phyloP scores from a whole-genome alignment of 2,329 filamentous ascomycete species.

The Colletotrichum melonis region DNA sequence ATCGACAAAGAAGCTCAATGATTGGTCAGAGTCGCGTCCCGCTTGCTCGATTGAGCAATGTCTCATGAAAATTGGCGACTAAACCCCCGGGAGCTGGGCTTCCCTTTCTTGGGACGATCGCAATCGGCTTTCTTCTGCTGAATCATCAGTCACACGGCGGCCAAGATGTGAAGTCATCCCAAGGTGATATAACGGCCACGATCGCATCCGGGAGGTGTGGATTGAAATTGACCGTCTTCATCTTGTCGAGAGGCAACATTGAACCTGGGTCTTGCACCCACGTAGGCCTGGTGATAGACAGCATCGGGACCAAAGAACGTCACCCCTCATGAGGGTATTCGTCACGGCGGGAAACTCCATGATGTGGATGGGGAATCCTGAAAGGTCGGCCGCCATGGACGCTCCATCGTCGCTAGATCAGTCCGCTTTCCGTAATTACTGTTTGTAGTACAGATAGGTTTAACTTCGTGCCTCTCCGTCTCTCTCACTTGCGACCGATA shows the following conservation, averaged over 20 bases:
- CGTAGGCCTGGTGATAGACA: not conserved
- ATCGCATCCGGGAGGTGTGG: constrained; percentile 20
- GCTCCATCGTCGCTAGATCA: not conserved
- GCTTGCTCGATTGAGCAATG: constrained; percentile 17
- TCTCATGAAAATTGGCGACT: constrained; percentile 17
- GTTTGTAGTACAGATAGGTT: too few relatives aligned
- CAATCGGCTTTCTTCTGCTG: constrained; percentile 5
- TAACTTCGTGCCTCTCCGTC: too few relatives aligned
- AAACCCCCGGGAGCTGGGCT: not conserved
- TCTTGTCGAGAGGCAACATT: not conserved
- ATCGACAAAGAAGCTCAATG: constrained; percentile 1
- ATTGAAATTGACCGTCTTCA: constrained; percentile 13
- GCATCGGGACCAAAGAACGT: not conserved
- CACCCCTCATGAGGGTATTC: not conserved
- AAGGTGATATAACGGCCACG: constrained; percentile 5
- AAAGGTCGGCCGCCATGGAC: not conserved
- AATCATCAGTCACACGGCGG: constrained; percentile 4
- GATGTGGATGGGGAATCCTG: not conserved
- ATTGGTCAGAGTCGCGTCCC: constrained; percentile 3
- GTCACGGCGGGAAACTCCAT: not conserved
- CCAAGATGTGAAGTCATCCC: not conserved
- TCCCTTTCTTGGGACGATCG: constrained; percentile 5
- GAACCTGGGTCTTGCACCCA: not conserved
- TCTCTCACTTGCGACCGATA: not conserved
- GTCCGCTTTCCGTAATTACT: not conserved